Conservation (phyloP, 768 basidiomycete genomes). For the Boletellus sp. region DNA sequence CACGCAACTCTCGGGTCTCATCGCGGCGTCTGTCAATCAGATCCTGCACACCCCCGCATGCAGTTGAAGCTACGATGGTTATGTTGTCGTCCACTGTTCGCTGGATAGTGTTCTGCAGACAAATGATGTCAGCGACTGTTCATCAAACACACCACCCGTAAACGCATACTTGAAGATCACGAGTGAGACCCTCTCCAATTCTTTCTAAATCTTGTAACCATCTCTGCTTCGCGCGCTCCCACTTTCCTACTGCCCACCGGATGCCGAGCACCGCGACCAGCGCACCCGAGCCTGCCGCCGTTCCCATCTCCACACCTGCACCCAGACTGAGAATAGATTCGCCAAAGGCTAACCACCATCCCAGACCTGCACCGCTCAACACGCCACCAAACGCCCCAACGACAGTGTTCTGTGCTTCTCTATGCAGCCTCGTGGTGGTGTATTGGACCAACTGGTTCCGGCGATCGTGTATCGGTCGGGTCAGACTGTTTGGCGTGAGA, state of each 20-base stretch:
- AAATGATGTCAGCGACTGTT: not conserved
- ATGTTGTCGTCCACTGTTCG: conserved; percentile 51
- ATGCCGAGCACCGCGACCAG: conserved; percentile 47
- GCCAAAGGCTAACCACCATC: conserved; percentile 51
- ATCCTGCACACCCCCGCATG: conserved; percentile 44
- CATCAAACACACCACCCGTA: not conserved
- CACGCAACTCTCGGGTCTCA: conserved; percentile 43
- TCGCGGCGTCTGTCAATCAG: conserved; percentile 39
- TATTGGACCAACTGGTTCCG: conserved; percentile 50
- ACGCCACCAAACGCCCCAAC: conserved; percentile 48
- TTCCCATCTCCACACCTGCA: conserved; percentile 47
- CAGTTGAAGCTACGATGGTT: conserved; percentile 46
- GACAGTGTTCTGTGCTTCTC: conserved; percentile 58
- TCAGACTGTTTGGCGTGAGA: conserved; percentile 46
- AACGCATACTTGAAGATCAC: conserved; percentile 57
- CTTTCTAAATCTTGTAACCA: conserved; percentile 71
- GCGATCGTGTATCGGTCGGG: conserved; percentile 47
- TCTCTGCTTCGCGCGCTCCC: conserved; percentile 61
- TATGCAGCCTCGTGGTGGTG: conserved; percentile 58
- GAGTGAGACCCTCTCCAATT: conserved; percentile 56
- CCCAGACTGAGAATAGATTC: conserved; percentile 37
- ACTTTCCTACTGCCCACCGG: conserved; percentile 61
- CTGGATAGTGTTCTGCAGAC: conserved; percentile 43
- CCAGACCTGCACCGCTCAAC: conserved; percentile 46
- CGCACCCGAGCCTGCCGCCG: conserved; percentile 57